Evolutionary conservation across 257 asterid genomes (phyloP).

Genomic region (Nicotiana benthamiana): DNA sequence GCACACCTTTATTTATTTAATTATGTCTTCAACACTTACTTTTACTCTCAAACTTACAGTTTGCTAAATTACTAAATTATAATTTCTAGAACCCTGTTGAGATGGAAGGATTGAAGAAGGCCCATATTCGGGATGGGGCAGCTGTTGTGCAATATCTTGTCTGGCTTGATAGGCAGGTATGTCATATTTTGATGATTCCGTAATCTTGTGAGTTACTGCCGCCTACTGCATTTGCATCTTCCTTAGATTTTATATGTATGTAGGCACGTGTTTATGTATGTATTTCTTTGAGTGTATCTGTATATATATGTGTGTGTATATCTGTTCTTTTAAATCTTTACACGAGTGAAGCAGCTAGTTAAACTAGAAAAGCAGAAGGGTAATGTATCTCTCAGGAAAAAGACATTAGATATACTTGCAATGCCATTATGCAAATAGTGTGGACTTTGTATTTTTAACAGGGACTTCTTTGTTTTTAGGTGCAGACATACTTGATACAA

Average conservation of each 20-base stretch:
- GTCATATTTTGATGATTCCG: neutral
- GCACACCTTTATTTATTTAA: too few relatives aligned
- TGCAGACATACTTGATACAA: neutral
- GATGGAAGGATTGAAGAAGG: conserved; percentile 87
- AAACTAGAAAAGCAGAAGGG: neutral
- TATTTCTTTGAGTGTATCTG: neutral
- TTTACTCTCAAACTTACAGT: too few relatives aligned
- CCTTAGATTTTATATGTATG: neutral
- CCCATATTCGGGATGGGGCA: conserved; percentile 93
- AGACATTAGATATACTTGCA: neutral
- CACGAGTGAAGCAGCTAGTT: neutral
- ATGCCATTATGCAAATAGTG: neutral
- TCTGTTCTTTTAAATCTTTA: neutral
- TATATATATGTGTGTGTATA: neutral
- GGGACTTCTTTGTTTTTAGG: neutral
- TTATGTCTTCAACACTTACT: too few relatives aligned
- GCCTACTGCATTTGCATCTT: neutral
- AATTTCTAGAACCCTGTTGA: conserved; percentile 73
- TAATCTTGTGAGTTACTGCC: neutral
- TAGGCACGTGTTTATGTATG: neutral
- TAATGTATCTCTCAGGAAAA: neutral
- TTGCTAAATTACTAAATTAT: conserved; percentile 11
- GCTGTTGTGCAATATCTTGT: conserved; percentile 88
- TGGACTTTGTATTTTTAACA: neutral
- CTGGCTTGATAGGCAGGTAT: conserved; percentile 87